Evolutionary conservation across 2,329 filamentous ascomycete genomes (phyloP).

Genomic region (Keithomyces neogunnii): DNA sequence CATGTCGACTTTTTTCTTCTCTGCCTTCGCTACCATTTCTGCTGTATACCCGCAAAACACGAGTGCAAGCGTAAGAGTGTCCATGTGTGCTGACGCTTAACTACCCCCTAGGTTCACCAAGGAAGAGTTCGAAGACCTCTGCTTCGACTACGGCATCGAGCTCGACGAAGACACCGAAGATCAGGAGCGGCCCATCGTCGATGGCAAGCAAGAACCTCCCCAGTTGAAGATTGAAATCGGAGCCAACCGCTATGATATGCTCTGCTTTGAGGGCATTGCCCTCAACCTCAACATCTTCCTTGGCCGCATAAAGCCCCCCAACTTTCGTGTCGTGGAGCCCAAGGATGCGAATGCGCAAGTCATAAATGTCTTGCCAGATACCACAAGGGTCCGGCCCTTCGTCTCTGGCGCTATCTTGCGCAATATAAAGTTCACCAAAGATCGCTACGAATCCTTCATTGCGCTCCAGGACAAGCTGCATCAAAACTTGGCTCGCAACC

Average conservation of each 20-base stretch:
- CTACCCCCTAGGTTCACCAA: conserved; percentile 62
- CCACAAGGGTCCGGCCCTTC: conserved; percentile 72
- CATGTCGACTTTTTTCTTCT: too few relatives aligned
- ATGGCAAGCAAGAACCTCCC: conserved; percentile 76
- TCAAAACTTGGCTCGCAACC: conserved; percentile 85
- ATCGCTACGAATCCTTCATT: conserved; percentile 95
- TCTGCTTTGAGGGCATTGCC: conserved; percentile 94
- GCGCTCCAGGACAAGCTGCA: conserved; percentile 95
- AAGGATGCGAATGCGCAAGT: conserved; percentile 65
- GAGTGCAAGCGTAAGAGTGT: not conserved
- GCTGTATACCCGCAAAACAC: not conserved
- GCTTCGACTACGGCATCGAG: conserved; percentile 98
- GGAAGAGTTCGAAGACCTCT: conserved; percentile 91
- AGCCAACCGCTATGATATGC: conserved; percentile 88
- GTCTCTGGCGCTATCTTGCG: conserved; percentile 85
- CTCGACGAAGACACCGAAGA: conserved; percentile 91
- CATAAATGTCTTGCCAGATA: conserved; percentile 71
- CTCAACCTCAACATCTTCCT: conserved; percentile 95
- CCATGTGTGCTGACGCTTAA: conserved; percentile 8
- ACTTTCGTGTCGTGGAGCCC: conserved; percentile 69
- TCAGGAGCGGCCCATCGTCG: conserved; percentile 61
- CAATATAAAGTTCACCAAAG: conserved; percentile 84
- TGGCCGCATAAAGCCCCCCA: conserved; percentile 64
- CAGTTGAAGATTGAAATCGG: conserved; percentile 98
- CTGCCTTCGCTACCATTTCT: not conserved